Evolutionary conservation across 208 protist species (phyloP).

Genomic region (Acanthamoeba triangularis): DNA sequence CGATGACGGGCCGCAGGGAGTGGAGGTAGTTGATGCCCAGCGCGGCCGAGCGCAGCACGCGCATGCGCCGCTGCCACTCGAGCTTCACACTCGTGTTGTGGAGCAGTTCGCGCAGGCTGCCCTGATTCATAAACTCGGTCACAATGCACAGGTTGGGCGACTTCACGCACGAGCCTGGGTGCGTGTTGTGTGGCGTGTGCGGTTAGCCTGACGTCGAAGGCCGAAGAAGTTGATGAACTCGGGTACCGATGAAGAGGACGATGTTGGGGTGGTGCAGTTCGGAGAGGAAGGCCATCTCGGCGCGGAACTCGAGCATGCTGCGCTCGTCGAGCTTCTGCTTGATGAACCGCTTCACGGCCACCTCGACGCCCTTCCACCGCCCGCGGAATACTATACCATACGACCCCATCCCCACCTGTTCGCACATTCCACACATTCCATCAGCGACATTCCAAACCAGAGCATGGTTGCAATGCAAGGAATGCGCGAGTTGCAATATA

Average conservation of each 20-base stretch:
- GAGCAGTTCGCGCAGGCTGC: not conserved
- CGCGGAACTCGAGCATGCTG: conserved; percentile 11
- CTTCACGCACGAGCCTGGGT: not conserved
- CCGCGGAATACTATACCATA: not conserved
- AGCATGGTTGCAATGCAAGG: not conserved
- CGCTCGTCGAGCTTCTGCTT: conserved; percentile 43
- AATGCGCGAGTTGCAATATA: no score
- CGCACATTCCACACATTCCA: no score
- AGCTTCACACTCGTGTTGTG: not conserved
- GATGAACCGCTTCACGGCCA: conserved; percentile 2
- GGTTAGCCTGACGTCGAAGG: no score
- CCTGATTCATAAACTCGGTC: not conserved
- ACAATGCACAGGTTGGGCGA: conserved; percentile 2
- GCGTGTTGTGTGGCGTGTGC: no score
- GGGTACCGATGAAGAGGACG: conserved; percentile 10
- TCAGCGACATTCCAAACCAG: no score
- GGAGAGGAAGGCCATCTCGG: conserved; percentile 19
- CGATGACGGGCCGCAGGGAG: not conserved
- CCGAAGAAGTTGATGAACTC: no score
- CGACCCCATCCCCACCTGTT: not conserved
- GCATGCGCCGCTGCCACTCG: not conserved
- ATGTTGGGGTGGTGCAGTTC: conserved; percentile 43
- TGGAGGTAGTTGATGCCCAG: conserved; percentile 17
- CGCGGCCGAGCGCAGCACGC: not conserved
- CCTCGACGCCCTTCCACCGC: not conserved